Conservation (phyloP, 2,329 filamentous ascomycete genomes). For the Metarhizium robertsii region DNA sequence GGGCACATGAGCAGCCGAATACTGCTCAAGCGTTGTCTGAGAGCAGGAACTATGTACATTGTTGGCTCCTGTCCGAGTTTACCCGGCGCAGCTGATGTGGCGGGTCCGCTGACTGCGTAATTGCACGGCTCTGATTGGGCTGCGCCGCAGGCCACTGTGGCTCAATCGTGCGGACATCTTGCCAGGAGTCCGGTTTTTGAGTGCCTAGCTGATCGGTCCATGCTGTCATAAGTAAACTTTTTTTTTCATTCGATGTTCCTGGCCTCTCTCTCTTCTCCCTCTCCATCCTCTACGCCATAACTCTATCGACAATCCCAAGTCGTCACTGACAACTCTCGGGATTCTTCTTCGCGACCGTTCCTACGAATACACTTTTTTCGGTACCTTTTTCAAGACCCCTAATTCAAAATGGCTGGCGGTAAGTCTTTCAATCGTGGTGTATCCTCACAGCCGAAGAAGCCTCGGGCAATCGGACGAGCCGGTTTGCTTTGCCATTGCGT, state of each 20-base stretch:
- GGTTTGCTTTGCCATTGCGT: constrained; percentile 13
- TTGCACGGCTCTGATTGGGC: constrained; percentile 28
- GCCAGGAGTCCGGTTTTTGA: background rate
- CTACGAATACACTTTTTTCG: constrained; percentile 3
- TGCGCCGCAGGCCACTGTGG: constrained; percentile 21
- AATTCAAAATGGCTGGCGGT: constrained; percentile 36
- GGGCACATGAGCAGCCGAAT: background rate
- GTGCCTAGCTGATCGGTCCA: constrained; percentile 16
- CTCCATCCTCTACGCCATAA: constrained; percentile 7
- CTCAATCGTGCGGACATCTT: constrained; percentile 9
- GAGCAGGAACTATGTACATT: no score
- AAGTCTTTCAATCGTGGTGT: constrained; percentile 19
- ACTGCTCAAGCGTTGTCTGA: background rate
- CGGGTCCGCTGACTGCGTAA: constrained; percentile 19
- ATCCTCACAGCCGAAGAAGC: constrained; percentile 4
- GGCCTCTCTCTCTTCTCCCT: constrained; percentile 15
- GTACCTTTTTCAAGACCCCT: constrained; percentile 9
- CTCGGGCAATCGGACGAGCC: background rate
- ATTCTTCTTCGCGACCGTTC: constrained; percentile 8
- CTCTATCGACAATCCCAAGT: constrained; percentile 5
- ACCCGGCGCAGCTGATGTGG: constrained; percentile 19
- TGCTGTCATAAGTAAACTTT: constrained; percentile 31
- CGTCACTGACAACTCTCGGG: constrained; percentile 1
- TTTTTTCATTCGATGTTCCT: constrained; percentile 11
- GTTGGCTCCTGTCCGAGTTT: constrained; percentile 20